Evolutionary conservation across 345 rosid genomes (phyloP), one percentile per base, ranked within the genome.

Genomic region (Euclidium syriacum): DNA sequence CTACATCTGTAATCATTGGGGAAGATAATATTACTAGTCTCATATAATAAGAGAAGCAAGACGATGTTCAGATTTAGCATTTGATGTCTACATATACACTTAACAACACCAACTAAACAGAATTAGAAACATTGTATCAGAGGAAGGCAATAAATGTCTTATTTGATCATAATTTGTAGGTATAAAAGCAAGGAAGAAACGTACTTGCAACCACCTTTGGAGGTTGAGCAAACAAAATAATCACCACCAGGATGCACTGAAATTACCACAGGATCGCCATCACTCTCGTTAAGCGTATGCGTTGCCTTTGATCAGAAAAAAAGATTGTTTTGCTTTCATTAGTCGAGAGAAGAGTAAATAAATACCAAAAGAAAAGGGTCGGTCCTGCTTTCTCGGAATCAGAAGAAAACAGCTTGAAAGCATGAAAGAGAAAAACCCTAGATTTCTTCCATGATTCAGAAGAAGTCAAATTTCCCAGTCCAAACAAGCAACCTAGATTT

Each of bases 231-330:
- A 38, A 87, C 85, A 58, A 94, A 76, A 43, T 78, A 80, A 51
- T 89, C 98, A 8, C 97, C 97, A 62, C 78, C 85, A 6, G 95
- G 96, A 68, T 92, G 92, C 58, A 87, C 97, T 10, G 83, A 75
- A 47, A 89, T 75, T 12, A 84, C 35, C 52, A 84, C 59, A 4
- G 83, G 91, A 40, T 84, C 85, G 25, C 97, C 98, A 23, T 89
- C 96, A 52, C 58, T 72, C 62, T 84, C 91, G 41, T 94, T 79
- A 17, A 94, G 67, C 66, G 78, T 83, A 38, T 81, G 81, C 10
- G 69, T 74, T 17, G 78, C 88, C 99, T 94, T 33, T 25, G 18
- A 47, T 47, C 52, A 55, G 30, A 23, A 57, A 29, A 26, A 62
- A 42, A 9, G 1, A 4, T 47, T 17, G 29, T n/a, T 25, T 42